Evolutionary conservation across 352 stramenopile species (phyloP).

Genomic region (Phytophthora nicotianae): DNA sequence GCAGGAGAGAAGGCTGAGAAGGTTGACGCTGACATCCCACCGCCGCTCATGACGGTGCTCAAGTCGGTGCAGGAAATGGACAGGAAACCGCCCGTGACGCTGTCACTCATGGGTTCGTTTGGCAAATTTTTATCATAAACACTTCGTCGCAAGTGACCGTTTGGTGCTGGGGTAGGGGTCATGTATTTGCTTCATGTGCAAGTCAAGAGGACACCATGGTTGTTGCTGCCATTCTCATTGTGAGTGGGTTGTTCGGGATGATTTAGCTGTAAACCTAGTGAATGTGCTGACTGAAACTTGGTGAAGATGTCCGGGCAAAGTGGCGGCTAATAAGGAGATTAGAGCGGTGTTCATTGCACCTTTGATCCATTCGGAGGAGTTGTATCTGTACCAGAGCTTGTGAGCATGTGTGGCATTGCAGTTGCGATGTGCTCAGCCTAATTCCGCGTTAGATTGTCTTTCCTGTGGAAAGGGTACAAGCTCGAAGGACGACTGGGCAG

Average conservation of each 20-base stretch:
- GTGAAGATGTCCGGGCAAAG: slow-evolving; percentile 72
- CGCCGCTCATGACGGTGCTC: slow-evolving; percentile 44
- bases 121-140: neutral
- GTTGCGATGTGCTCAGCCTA: slow-evolving; percentile 22
- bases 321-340: slow-evolving; percentile 46
- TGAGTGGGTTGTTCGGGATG: slow-evolving; percentile 16
- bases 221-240: slow-evolving; percentile 55
- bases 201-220: slow-evolving; percentile 37
- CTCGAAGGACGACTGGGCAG: slow-evolving; percentile 64
- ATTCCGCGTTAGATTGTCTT: slow-evolving; percentile 63
- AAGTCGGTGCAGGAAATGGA: slow-evolving; percentile 59
- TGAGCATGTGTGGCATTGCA: slow-evolving; percentile 18
- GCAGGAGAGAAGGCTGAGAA: slow-evolving; percentile 4
- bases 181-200: slow-evolving; percentile 72
- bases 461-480: slow-evolving; percentile 87
- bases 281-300: neutral
- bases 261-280: slow-evolving; percentile 1
- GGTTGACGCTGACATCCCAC: slow-evolving; percentile 25
- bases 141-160: slow-evolving; percentile 3
- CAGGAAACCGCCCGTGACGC: slow-evolving; percentile 61
- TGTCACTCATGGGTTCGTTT: slow-evolving; percentile 47
- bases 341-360: slow-evolving; percentile 65
- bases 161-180: slow-evolving; percentile 24
- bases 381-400: slow-evolving; percentile 93
- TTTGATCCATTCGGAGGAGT: slow-evolving; percentile 85